Evolutionary conservation across 2,329 filamentous ascomycete species (phyloP).

Genomic region (Aphanocladium album): DNA sequence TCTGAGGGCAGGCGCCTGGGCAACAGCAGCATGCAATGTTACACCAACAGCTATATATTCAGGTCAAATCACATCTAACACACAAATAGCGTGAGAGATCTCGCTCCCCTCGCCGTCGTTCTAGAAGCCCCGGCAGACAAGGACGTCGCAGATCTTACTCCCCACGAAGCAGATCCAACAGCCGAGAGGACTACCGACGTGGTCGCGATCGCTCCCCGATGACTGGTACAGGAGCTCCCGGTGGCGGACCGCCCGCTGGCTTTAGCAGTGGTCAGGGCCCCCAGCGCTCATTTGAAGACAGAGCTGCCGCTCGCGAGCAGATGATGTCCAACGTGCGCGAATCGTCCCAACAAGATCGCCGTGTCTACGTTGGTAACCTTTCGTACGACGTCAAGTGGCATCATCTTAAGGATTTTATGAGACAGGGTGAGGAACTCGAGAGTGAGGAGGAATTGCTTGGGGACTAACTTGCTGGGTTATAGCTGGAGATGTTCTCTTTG

Average conservation of each 20-base stretch:
- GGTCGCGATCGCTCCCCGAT: conserved; percentile 77
- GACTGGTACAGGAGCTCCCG: conserved; percentile 64
- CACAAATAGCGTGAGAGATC: conserved; percentile 73
- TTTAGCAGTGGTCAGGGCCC: conserved; percentile 56
- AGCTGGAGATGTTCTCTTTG: conserved; percentile 99
- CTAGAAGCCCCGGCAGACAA: conserved; percentile 71
- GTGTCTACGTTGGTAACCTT: conserved; percentile 98
- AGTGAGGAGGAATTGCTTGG: conserved; percentile 22
- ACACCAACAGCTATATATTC: conserved; percentile 25
- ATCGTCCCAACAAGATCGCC: conserved; percentile 95
- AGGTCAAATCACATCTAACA: conserved; percentile 20
- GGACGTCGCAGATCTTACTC: conserved; percentile 72
- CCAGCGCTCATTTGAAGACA: conserved; percentile 79
- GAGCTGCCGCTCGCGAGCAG: conserved; percentile 76
- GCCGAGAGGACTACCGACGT: conserved; percentile 72
- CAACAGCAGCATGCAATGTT: conserved; percentile 16
- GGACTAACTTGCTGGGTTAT: conserved; percentile 37
- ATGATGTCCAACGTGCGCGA: conserved; percentile 96
- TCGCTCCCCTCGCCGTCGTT: conserved; percentile 74
- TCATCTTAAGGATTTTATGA: conserved; percentile 99
- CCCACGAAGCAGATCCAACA: conserved; percentile 69
- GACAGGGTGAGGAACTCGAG: conserved; percentile 71
- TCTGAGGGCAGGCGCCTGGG: not conserved
- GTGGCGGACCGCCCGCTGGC: conserved; percentile 64
- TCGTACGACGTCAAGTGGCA: conserved; percentile 99